Base-by-base conservation (phyloP, 257 asterid genomes). In the Solanum pinnatisectum region DNA sequence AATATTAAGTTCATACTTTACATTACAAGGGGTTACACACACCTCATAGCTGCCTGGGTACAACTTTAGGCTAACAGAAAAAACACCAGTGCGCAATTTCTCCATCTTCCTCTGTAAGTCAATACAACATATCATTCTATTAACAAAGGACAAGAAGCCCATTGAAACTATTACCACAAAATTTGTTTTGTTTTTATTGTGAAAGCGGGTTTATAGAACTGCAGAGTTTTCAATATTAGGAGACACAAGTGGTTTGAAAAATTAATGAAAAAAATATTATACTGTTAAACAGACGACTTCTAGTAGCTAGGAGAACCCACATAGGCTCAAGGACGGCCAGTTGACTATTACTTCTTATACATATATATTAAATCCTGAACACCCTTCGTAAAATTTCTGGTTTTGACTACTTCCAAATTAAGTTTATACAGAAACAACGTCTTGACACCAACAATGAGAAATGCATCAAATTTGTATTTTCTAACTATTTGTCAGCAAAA, bases 31-130 rank as follows among this genome's bases (percentile, higher is more conserved):
- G 42, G 15, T 35, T 40, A 35, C 70, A 70, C 89, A 32, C 88
- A 96, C 99, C 98, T 97, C 99, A 16, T 97, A 94, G 93, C 92
- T 94, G 84, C 99, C 99, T 0, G 98, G 99, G 87, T 97, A 95
- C 90, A 96, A 92, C 95, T 86, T 94, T 76, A 97, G 90, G 93
- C 85, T 87, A 76, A 92, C 37, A 32, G 97, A 93, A 89, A 96
- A 97, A 30, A 92, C 52, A 49, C 99, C 99, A 4, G 94, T 89
- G 87, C 44, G 89, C 10, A 94, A 94, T 92, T 91, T 96, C 87
- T 93, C 91, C 99, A 97, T 94, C 97, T 94, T 96, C 87, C 96
- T 93, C 99, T 97, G 98, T 90, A 93, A 90, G 56, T 84, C 37
- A 90, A 89, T 36, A 85, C 90, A 67, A 22, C 32, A 72, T 30